These are phyloP conservation scores for Uromyces viciae-fabae DNA, from an alignment of 1,284 basidiomycete species.

Conservation along the genomic window DNA sequence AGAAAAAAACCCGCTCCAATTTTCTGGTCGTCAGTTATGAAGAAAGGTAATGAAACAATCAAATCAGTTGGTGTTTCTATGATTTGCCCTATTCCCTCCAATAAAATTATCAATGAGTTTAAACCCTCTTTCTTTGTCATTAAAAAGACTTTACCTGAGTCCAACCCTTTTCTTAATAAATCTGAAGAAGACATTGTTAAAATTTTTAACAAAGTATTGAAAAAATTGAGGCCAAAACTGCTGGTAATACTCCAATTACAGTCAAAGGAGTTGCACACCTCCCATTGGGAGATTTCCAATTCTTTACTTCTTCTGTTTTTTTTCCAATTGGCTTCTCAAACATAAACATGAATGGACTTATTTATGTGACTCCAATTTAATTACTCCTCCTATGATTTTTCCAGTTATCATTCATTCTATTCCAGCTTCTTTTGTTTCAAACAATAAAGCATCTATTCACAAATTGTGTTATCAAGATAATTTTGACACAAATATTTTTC, in stretches of 20 bases:
- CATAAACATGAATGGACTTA: slow-evolving; percentile 1
- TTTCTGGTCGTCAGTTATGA: background rate
- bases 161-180: background rate
- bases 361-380: background rate
- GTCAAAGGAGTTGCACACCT: background rate
- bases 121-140: background rate
- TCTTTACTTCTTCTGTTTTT: background rate
- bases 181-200: background rate
- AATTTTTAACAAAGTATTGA: background rate
- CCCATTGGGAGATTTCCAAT: background rate
- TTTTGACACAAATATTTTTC: background rate
- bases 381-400: background rate
- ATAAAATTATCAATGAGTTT: background rate
- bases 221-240: background rate
- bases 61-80: too few species aligned
- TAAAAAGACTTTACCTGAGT: background rate
- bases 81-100: background rate
- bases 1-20: background rate
- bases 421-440: background rate
- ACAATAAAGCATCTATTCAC: background rate
- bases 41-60: background rate
- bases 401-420: background rate
- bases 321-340: background rate
- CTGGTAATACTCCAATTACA: background rate
- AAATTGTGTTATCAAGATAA: background rate